Conservation (phyloP, 2,329 filamentous ascomycete genomes). For the Malbranchea zuffiana region DNA sequence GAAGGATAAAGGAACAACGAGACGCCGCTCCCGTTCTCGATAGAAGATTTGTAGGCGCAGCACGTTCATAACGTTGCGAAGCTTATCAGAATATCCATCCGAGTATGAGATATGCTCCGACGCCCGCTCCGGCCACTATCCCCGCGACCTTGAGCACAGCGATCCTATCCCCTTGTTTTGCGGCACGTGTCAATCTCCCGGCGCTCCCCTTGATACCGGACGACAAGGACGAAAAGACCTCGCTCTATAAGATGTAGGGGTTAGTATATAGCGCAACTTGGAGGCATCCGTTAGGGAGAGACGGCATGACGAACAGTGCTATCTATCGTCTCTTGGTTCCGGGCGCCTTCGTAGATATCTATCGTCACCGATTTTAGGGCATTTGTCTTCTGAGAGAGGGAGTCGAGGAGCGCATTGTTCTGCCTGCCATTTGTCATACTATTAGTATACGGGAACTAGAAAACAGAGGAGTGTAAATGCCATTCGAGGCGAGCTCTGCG, state of each 20-base stretch:
- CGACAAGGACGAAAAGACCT: conserved; percentile 83
- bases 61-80: background rate
- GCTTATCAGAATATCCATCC: conserved; percentile 46
- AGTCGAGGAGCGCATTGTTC: conserved; percentile 88
- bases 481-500: background rate
- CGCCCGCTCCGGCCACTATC: conserved; percentile 61
- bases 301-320: conserved; percentile 53
- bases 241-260: conserved; percentile 44
- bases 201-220: conserved; percentile 76
- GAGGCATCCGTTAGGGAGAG: background rate
- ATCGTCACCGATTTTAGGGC: conserved; percentile 87
- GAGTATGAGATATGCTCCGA: conserved; percentile 65
- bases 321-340: conserved; percentile 79
- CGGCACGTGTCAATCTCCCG: conserved; percentile 75
- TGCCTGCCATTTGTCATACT: conserved; percentile 43
- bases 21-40: too few relatives aligned
- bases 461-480: background rate
- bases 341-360: conserved; percentile 94
- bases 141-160: conserved; percentile 82
- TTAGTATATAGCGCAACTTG: background rate
- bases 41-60: too few relatives aligned
- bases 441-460: conserved; percentile 3
- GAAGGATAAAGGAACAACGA: too few relatives aligned
- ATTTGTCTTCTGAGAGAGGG: conserved; percentile 81
- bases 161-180: conserved; percentile 76